Evolutionary conservation across 139 green algal species (phyloP), one percentile per base, ranked within the genome.

Genomic region (Chlamydomonas applanata): DNA sequence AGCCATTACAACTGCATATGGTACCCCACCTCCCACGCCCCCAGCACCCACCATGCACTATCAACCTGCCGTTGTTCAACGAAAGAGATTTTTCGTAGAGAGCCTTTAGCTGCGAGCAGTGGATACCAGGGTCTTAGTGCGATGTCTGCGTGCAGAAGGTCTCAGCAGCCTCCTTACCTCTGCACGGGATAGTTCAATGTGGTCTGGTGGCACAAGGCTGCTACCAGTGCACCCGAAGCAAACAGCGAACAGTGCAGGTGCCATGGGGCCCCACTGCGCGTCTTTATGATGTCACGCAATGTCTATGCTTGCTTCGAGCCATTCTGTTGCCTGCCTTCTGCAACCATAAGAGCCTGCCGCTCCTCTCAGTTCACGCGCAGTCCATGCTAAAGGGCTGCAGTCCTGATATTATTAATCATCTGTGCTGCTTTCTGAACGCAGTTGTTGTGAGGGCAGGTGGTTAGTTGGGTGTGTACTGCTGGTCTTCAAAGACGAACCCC

Each of bases 31-130:
- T 57, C n/a, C 33, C 22, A 25, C 25, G 4, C 45, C 2, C 67
- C 2, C 54, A 25, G 25, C 33, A 40, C 83, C 53, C 60, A 91
- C 86, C 87, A 60, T 87, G 83, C 4, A 93, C 81, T 52, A 91
- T 85, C 19, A 91, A 78, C 5, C 78, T 72, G 9, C 83, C 85
- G 22, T 89, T 71, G 61, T 91, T 91, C 30, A 83, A 20, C 11
- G 61, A 54, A 9, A 89, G 33, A 9, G 77, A 87, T 16, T 77
- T 74, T 0, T 84, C 75, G 35, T 85, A 90, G 3, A 91, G 73
- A 3, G 49, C 32, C 75, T 84, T 81, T n/a, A 91, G 62, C 86
- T 89, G 81, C 63, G 36, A 35, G 40, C 16, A n/a, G 44, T 24
- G 33, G 70, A 29, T n/a, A 29, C 33, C 25, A 77, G 9, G 33